These are phyloP conservation scores for Lentinula guzmanii DNA, from an alignment of 768 basidiomycete species.

Conservation along the genomic window DNA sequence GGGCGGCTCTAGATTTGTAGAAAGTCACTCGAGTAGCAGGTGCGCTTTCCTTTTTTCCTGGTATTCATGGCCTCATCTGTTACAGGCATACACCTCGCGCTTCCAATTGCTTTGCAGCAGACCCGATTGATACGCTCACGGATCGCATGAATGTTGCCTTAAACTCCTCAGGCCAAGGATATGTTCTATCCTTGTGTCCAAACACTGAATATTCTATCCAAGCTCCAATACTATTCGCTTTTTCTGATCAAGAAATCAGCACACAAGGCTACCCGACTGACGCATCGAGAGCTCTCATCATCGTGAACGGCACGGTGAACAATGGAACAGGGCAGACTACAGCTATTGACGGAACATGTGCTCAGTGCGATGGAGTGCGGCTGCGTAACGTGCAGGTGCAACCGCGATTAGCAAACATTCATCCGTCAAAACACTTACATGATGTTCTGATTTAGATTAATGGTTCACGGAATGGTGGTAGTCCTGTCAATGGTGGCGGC, in stretches of 20 bases:
- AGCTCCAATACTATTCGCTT: slow-evolving; percentile 60
- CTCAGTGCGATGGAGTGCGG: slow-evolving; percentile 49
- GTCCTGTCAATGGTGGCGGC: slow-evolving; percentile 55
- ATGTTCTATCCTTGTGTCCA: slow-evolving; percentile 62
- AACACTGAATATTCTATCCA: slow-evolving; percentile 55
- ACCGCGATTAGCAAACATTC: background rate
- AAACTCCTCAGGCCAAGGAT: slow-evolving; percentile 61
- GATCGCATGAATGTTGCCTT: slow-evolving; percentile 62
- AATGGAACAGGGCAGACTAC: slow-evolving; percentile 67
- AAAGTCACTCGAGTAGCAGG: background rate
- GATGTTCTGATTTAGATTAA: slow-evolving; percentile 45
- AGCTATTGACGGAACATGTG: slow-evolving; percentile 65
- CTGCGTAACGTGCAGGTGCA: slow-evolving; percentile 69
- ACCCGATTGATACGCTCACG: slow-evolving; percentile 57
- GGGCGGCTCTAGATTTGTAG: background rate
- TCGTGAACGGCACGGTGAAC: slow-evolving; percentile 57
- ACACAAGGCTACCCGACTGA: slow-evolving; percentile 73
- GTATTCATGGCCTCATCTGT: background rate
- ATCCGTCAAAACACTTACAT: background rate
- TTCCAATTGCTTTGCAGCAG: slow-evolving; percentile 29
- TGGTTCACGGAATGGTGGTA: slow-evolving; percentile 54
- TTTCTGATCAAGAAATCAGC: slow-evolving; percentile 73
- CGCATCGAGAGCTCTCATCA: slow-evolving; percentile 58
- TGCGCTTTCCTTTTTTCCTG: background rate
- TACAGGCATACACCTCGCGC: background rate